Evolutionary conservation across 768 basidiomycete species (phyloP), one percentile per base, ranked within the genome.

Genomic region (Suillus brevipes): DNA sequence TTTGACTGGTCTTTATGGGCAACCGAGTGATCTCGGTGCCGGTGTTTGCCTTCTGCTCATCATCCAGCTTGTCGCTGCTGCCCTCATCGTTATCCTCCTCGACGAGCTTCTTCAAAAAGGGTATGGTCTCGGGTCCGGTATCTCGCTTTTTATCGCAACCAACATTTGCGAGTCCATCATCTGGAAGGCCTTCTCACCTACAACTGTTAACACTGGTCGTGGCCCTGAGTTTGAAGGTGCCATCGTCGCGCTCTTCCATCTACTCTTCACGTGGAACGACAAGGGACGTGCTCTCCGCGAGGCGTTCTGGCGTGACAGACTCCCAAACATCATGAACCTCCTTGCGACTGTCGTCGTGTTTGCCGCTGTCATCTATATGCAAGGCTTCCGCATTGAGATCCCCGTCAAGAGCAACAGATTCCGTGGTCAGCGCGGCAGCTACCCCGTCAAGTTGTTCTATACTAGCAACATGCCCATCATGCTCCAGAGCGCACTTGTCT

Each of bases 401-500:
- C 97, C 96, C 9, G 94, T 99, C 76, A 99, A 99, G 86, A 91
- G 89, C 81, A 95, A 93, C 83, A 87, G 88, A 69, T 94, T 95
- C 89, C 86, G 95, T 64, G 97, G 97, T n/a, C 95, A 98, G 77
- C 86, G 96, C 37, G 96, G 94, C 49, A 86, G 87, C 16, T 99
- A 98, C 82, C 97, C 97, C 60, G 86, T 99, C 82, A 99, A 99
- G 81, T 87, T 99, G 43, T 99, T 99, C 82, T 99, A 99, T 80
- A 99, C 97, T 18, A 91, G 88, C 52, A 99, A 99, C 82, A 99
- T 98, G 97, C 97, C 97, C 64, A 99, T 99, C 83, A 99, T 99
- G 97, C 87, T 99, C 66, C 93, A 99, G 80, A 89, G 87, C 16
- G 96, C 96, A 16, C 82, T 99, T 64, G 94, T 94, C 1, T 90